Evolutionary conservation across 2,329 filamentous ascomycete species (phyloP).

Genomic region (Calonectria pseudoreteaudii): DNA sequence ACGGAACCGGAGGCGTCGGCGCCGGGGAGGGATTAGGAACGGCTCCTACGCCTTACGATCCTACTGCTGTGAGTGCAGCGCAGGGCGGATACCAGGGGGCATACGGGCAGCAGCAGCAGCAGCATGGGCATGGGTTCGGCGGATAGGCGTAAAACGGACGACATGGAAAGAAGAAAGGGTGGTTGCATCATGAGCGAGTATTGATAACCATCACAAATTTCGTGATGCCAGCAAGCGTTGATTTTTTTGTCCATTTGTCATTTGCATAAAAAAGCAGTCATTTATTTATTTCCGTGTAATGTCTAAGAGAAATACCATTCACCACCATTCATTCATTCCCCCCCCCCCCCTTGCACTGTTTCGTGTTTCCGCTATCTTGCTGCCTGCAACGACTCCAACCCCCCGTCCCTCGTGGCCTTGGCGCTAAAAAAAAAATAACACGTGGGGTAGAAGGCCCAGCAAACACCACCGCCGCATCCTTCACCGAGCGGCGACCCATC

Average conservation of each 20-base stretch:
- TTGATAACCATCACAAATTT: neutral
- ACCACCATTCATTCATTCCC: too few species aligned
- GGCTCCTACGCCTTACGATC: neutral
- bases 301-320: neutral
- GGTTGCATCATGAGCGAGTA: conserved; percentile 4
- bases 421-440: conserved; percentile 9
- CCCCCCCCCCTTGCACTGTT: neutral
- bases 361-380: neutral
- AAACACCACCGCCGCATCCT: neutral
- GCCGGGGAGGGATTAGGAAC: neutral
- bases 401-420: neutral
- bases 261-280: neutral
- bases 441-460: neutral
- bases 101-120: too few species aligned
- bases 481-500: neutral
- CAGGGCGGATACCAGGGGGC: neutral
- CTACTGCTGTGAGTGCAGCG: neutral
- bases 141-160: neutral
- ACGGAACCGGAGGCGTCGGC: neutral
- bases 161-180: neutral
- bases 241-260: neutral
- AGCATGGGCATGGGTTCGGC: neutral
- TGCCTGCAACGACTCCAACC: conserved; percentile 6
- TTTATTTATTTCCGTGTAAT: neutral
- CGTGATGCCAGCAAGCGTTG: conserved; percentile 10